Conservation (phyloP, 345 rosid species). For the Geranium rotundifolium region DNA sequence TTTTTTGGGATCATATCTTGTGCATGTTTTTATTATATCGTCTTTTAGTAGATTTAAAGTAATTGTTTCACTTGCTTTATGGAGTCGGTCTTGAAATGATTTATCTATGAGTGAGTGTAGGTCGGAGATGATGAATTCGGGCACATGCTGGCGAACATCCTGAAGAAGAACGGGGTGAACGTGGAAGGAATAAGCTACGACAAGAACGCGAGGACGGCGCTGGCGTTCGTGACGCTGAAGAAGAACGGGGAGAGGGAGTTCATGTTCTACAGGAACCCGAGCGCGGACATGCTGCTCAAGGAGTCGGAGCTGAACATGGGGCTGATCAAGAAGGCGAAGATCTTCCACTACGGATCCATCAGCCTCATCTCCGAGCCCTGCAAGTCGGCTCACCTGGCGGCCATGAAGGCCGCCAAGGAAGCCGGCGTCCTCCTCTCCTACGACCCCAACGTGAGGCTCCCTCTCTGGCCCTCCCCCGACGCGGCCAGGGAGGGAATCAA, state of each 20-base stretch:
- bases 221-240: constrained; percentile 48
- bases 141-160: constrained; percentile 43
- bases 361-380: constrained; percentile 66
- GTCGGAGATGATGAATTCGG: constrained; percentile 66
- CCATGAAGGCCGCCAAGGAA: constrained; percentile 36
- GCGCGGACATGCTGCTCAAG: constrained; percentile 59
- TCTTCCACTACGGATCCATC: constrained; percentile 59
- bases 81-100: no score
- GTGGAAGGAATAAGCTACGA: constrained; percentile 44
- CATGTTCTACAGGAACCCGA: constrained; percentile 56
- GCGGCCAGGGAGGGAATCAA: constrained; percentile 44
- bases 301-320: constrained; percentile 8
- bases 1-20: no score
- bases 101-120: constrained; percentile 7
- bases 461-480: constrained; percentile 50
- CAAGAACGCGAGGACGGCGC: constrained; percentile 49
- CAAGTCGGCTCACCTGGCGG: constrained; percentile 45
- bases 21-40: no score
- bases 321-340: constrained; percentile 47
- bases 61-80: no score
- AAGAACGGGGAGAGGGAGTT: constrained; percentile 56
- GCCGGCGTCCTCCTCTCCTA: constrained; percentile 30
- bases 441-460: constrained; percentile 50
- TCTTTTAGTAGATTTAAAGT: no score
- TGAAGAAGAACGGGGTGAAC: constrained; percentile 40